A percentile compares a stretch with the other conserved stretches of the same genome.
phyloP scores from a whole-genome alignment of 1,139 yeast genomes.

The Taiozyma sp. region DNA sequence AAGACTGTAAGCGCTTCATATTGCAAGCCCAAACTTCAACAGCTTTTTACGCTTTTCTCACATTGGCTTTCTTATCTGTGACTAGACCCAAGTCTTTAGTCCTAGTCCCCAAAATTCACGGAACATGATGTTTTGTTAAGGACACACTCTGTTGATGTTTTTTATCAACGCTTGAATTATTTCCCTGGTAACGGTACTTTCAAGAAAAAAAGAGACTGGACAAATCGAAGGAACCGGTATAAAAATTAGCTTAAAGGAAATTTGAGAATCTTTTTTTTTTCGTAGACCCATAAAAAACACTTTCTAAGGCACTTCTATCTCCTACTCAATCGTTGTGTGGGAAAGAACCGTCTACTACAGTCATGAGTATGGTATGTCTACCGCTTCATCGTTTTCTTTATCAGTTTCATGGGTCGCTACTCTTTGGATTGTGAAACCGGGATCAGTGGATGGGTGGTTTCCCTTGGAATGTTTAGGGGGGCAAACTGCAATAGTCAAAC shows the following conservation, averaged over 20 bases:
- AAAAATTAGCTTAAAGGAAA: background rate
- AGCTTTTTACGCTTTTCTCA: background rate
- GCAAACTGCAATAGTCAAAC: background rate
- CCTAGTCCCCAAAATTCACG: background rate
- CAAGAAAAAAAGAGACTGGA: background rate
- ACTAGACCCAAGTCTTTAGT: background rate
- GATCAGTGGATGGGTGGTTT: background rate
- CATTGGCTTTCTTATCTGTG: background rate
- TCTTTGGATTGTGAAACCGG: background rate
- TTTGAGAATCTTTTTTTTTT: background rate
- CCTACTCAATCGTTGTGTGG: background rate
- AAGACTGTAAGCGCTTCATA: background rate
- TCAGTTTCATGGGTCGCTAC: background rate
- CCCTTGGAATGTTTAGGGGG: background rate
- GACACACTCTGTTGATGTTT: background rate
- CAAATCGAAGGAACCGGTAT: background rate
- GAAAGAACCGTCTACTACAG: background rate
- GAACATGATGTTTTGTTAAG: background rate
- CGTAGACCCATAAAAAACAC: background rate
- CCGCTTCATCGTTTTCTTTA: background rate
- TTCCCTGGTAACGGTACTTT: slow-evolving; percentile 1
- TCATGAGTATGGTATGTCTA: background rate
- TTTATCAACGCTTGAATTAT: background rate
- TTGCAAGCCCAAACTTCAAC: background rate
- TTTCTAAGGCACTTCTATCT: background rate